Percentiles rank a stretch among this genome's conserved stretches.
Conservation (phyloP, 2,329 filamentous ascomycete genomes). For the Botrytis pseudocinerea region DNA sequence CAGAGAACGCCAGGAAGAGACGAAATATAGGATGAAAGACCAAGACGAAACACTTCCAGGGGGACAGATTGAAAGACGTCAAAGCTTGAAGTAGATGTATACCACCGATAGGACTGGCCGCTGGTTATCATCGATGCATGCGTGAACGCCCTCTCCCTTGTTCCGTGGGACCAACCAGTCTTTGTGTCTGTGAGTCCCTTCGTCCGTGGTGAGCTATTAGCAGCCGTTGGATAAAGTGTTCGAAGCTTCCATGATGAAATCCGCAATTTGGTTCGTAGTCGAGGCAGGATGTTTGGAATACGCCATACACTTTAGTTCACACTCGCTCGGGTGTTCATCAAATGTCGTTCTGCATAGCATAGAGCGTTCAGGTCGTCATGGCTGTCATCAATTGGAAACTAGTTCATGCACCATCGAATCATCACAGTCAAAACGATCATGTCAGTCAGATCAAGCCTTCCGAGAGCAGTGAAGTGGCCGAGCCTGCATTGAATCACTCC, state of each 20-base stretch:
- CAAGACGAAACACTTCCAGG: constrained; percentile 9
- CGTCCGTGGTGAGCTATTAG: neutral
- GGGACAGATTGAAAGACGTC: neutral
- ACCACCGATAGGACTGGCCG: neutral
- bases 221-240: neutral
- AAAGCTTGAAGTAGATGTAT: neutral
- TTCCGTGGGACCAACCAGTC: neutral
- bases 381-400: neutral
- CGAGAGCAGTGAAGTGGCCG: neutral
- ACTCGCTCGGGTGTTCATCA: constrained; percentile 1
- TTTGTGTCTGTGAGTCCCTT: neutral
- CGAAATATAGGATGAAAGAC: neutral
- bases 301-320: neutral
- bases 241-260: neutral
- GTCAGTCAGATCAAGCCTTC: constrained; percentile 4
- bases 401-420: neutral
- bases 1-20: neutral
- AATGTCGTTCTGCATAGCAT: neutral
- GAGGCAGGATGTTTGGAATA: neutral
- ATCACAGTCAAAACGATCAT: neutral
- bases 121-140: neutral
- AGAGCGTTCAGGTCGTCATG: neutral
- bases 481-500: neutral
- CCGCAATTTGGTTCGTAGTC: neutral
- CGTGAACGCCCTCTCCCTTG: neutral